phyloP scores from a whole-genome alignment of 768 basidiomycete species.

The Rhizopogon roseolus region DNA sequence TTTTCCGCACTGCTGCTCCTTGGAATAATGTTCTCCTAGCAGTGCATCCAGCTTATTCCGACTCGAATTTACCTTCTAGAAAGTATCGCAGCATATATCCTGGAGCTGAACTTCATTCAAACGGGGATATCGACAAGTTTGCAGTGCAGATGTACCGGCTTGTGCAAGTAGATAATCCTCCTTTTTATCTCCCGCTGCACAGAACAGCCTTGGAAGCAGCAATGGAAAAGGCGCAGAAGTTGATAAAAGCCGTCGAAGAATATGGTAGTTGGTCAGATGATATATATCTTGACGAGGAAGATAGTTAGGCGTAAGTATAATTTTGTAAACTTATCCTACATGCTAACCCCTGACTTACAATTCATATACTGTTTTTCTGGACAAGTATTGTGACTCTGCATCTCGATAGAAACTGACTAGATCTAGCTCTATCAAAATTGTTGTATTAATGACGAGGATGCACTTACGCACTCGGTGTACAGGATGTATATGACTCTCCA shows the following conservation, averaged over 20 bases:
- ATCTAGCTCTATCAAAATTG: too few species aligned
- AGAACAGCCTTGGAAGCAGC: constrained; percentile 17
- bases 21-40: constrained; percentile 5
- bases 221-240: constrained; percentile 15
- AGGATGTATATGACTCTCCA: too few species aligned
- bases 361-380: too few species aligned
- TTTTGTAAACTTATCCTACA: not conserved
- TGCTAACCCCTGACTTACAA: not conserved
- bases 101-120: not conserved
- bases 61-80: constrained; percentile 14
- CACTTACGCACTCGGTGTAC: too few species aligned
- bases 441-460: too few species aligned
- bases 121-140: constrained; percentile 20
- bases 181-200: constrained; percentile 21
- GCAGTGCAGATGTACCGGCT: constrained; percentile 13
- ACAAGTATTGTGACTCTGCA: too few species aligned
- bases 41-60: constrained; percentile 15
- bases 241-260: constrained; percentile 17
- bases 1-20: constrained; percentile 12
- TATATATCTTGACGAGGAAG: constrained; percentile 12
- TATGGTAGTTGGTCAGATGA: constrained; percentile 25
- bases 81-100: constrained; percentile 7
- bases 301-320: not conserved
- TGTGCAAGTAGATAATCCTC: constrained; percentile 17
- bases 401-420: too few species aligned